These are phyloP conservation scores for Brettanomyces anomalus DNA, from an alignment of 805 yeast species.

Conservation along the genomic window DNA sequence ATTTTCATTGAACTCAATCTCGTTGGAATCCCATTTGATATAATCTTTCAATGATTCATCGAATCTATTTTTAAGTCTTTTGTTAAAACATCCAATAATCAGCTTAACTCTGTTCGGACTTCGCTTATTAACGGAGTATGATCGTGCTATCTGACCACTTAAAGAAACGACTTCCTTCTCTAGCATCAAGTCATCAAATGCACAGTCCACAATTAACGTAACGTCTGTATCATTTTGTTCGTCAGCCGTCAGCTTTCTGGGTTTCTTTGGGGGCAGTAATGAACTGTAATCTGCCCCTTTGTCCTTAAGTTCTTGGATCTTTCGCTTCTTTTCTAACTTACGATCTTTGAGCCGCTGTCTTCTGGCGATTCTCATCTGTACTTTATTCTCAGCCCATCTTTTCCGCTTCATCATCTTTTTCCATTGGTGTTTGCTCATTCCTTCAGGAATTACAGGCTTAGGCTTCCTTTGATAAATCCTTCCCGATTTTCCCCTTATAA, in stretches of 20 bases:
- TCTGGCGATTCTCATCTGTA: conserved; percentile 43
- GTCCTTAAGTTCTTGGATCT: conserved; percentile 27
- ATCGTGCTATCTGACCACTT: conserved; percentile 71
- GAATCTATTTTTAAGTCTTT: conserved; percentile 57
- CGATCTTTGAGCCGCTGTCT: conserved; percentile 44
- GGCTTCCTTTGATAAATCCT: conserved; percentile 5
- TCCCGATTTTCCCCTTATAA: neutral
- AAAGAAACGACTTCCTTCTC: conserved; percentile 62
- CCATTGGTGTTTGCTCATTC: conserved; percentile 82
- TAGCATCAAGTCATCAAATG: conserved; percentile 82
- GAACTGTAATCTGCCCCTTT: conserved; percentile 29
- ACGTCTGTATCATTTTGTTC: conserved; percentile 43
- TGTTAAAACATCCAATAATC: conserved; percentile 55
- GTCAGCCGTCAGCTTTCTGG: conserved; percentile 24
- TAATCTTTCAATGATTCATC: conserved; percentile 54
- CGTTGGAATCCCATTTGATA: conserved; percentile 49
- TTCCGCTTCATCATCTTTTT: conserved; percentile 51
- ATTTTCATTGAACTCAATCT: conserved; percentile 40
- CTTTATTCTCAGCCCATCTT: conserved; percentile 49
- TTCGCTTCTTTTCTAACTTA: conserved; percentile 22
- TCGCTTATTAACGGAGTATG: conserved; percentile 70
- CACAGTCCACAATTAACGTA: conserved; percentile 73
- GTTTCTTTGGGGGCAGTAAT: conserved; percentile 26
- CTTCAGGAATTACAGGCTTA: conserved; percentile 51
- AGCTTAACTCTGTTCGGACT: conserved; percentile 46